Percentiles rank a stretch among this genome's conserved stretches.
Conservation (phyloP, 73 alveolate genomes). For the Urostyla sp. region DNA sequence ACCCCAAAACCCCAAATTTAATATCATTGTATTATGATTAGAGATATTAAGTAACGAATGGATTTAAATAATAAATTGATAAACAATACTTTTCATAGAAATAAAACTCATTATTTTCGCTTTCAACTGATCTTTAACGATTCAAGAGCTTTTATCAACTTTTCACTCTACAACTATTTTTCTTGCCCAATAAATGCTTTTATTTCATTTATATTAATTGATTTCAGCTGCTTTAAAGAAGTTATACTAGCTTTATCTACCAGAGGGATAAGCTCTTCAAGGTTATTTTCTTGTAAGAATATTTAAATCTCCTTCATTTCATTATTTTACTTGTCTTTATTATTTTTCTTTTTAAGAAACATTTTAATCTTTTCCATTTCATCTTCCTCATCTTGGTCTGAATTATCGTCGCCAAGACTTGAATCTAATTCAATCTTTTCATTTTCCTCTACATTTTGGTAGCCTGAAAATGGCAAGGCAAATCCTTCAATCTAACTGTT, state of each 20-base stretch:
- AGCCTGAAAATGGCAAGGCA: neutral
- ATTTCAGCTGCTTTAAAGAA: neutral
- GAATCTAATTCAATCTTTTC: conserved; percentile 23
- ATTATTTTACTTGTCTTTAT: neutral
- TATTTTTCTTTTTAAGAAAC: conserved; percentile 2
- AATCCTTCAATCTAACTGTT: conserved; percentile 4
- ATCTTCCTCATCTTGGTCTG: conserved; percentile 42
- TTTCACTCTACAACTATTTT: neutral
- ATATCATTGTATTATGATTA: too few relatives aligned
- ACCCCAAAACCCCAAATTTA: too few relatives aligned
- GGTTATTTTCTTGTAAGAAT: neutral
- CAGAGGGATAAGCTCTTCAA: neutral
- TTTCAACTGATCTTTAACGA: neutral
- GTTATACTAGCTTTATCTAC: neutral
- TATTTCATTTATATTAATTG: neutral
- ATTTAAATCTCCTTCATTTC: neutral
- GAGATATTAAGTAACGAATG: too few relatives aligned
- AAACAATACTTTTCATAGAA: too few relatives aligned
- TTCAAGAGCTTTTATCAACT: neutral
- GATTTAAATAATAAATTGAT: too few relatives aligned
- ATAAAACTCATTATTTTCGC: too few relatives aligned
- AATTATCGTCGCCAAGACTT: conserved; percentile 15
- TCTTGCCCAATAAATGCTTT: neutral
- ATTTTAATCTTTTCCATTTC: neutral
- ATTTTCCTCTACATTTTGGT: conserved; percentile 23